These are phyloP conservation scores for Dendryphion nanum DNA, from an alignment of 2,329 filamentous ascomycete genomes.

Conservation along the genomic window DNA sequence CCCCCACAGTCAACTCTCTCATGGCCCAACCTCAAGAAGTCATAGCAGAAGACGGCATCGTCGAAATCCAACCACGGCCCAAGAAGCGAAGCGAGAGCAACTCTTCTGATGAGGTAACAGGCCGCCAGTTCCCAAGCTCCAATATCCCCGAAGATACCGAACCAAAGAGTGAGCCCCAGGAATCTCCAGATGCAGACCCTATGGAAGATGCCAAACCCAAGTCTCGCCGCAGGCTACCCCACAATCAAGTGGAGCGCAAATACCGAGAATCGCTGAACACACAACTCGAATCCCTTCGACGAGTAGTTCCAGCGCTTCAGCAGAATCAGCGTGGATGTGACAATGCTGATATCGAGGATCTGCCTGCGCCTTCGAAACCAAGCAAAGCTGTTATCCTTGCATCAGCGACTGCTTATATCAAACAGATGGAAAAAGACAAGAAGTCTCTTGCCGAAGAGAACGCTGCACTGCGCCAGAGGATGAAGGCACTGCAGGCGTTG, in stretches of 20 bases:
- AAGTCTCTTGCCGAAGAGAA: conserved; percentile 41
- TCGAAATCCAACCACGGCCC: conserved; percentile 35
- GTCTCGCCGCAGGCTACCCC: conserved; percentile 36
- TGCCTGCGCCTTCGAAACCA: conserved; percentile 41
- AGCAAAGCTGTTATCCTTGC: conserved; percentile 49
- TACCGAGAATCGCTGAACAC: conserved; percentile 49
- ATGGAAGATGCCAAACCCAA: conserved; percentile 30
- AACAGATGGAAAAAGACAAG: conserved; percentile 46
- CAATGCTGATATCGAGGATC: conserved; percentile 44
- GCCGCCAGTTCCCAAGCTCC: conserved; percentile 27
- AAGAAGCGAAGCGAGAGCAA: conserved; percentile 39
- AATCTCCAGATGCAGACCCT: conserved; percentile 24
- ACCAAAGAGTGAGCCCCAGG: conserved; percentile 33
- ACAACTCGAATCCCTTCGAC: conserved; percentile 43
- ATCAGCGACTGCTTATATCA: conserved; percentile 47
- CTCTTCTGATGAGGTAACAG: conserved; percentile 27
- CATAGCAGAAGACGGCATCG: conserved; percentile 34
- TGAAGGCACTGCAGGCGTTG: conserved; percentile 45
- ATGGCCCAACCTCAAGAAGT: conserved; percentile 30
- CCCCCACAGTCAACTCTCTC: conserved; percentile 24
- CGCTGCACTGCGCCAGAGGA: conserved; percentile 35
- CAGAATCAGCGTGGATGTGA: conserved; percentile 36
- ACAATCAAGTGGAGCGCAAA: conserved; percentile 48
- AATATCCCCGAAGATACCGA: conserved; percentile 16
- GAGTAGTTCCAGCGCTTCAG: conserved; percentile 41